These are phyloP conservation scores for Arabidopsis hybrid DNA, from an alignment of 441 rosid species.

Conservation along the genomic window DNA sequence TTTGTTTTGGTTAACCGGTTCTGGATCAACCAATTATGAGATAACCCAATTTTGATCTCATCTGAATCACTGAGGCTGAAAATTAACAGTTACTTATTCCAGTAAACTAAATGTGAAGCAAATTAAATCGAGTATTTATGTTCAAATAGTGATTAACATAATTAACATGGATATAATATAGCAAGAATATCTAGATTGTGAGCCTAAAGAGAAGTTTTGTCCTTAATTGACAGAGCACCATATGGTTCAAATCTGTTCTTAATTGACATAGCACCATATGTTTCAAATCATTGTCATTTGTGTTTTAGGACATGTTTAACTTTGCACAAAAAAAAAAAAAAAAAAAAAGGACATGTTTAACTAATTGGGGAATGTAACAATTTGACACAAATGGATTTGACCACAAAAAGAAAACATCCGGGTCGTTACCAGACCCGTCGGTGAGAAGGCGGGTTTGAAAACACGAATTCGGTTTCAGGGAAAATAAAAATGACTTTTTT, in stretches of 20 bases:
- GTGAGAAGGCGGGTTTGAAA: constrained; percentile 27
- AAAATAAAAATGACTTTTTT: constrained; percentile 6
- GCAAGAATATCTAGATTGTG: not conserved
- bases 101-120: not conserved
- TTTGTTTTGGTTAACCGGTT: constrained; percentile 6
- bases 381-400: not conserved
- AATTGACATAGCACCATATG: not conserved
- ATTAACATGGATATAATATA: not conserved
- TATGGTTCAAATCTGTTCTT: no score
- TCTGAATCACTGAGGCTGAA: not conserved
- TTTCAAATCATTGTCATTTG: not conserved
- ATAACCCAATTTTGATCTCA: not conserved
- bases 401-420: constrained; percentile 1
- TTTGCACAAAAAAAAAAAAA: no score
- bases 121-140: not conserved
- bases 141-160: not conserved
- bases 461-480: constrained; percentile 30
- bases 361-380: not conserved
- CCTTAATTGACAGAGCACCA: no score
- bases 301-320: not conserved
- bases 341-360: no score
- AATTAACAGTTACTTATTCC: not conserved
- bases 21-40: not conserved
- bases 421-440: constrained; percentile 41
- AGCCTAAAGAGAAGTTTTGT: not conserved